Evolutionary conservation across 768 basidiomycete species (phyloP), one percentile per base, ranked within the genome.

Genomic region (Trametes cingulata): DNA sequence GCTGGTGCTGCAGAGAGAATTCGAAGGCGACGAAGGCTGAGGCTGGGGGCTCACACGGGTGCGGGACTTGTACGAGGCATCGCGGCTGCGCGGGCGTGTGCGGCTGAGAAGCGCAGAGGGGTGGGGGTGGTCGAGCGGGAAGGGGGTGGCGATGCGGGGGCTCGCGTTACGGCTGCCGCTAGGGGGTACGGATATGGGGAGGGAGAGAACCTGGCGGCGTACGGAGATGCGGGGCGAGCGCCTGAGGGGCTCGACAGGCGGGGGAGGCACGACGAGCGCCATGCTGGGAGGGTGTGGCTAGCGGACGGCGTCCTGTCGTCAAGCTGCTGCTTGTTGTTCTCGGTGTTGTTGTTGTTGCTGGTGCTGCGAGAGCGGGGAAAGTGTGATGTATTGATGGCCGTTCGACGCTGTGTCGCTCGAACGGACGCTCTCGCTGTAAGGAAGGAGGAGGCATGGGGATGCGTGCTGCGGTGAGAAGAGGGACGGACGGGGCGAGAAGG

Each of bases 171-270:
- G 33, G 48, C 35, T 39, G 20, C 7, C n/a, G n/a, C n/a, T n/a
- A 29, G 17, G 8, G 33, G 29, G 8, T 19, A 20, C 15, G 12
- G 42, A 12, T 14, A 17, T 24, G 35, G 54, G 35, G 36, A 3
- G 33, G 35, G 20, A 37, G 29, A 5, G 35, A 14, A 47, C 33
- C 15, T 47, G 54, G 24, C 54, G 54, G 42, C 54, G 54, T 19
- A n/a, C 8, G 24, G 54, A 56, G 54, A 56, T 56, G 55, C 55
- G 55, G 36, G 55, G 35, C 37, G 55, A 56, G 55, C 55, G 55
- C 20, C 55, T 48, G 55, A n/a, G 45, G 20, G 35, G 3, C 19
- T 35, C 35, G 45, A 48, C 35, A 15, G 42, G 36, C 22, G 55
- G 46, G 36, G 45, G 37, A 29, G 56, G 39, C 37, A 49, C 47